Evolutionary conservation across 1,284 basidiomycete species (phyloP).

Genomic region (Pulveroboletus sp.): DNA sequence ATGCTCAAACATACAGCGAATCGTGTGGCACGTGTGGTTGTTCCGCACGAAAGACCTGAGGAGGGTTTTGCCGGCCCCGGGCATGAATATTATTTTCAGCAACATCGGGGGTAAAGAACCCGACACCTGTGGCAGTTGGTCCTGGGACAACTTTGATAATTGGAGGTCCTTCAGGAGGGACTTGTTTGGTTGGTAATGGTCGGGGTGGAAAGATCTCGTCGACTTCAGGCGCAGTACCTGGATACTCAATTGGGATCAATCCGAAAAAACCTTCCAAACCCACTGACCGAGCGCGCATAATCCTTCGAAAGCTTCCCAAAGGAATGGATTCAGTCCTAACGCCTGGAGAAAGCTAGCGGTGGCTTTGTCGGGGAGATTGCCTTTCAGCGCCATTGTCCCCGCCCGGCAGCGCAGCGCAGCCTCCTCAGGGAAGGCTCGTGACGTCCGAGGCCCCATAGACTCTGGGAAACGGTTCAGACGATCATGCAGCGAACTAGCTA

Average conservation of each 20-base stretch:
- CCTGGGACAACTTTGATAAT: constrained; percentile 40
- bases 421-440: constrained; percentile 61
- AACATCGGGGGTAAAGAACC: constrained; percentile 79
- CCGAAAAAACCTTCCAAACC: constrained; percentile 1
- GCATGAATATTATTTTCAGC: constrained; percentile 54
- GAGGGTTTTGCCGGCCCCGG: constrained; percentile 54
- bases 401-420: constrained; percentile 69
- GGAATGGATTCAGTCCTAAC: constrained; percentile 72
- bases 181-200: constrained; percentile 55
- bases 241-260: constrained; percentile 19
- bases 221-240: constrained; percentile 67
- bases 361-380: constrained; percentile 74
- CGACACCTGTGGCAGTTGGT: constrained; percentile 59
- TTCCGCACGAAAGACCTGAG: constrained; percentile 57
- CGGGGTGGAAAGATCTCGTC: constrained; percentile 72
- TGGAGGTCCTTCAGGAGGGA: constrained; percentile 50
- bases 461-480: constrained; percentile 39
- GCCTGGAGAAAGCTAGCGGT: constrained; percentile 72
- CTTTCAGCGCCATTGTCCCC: constrained; percentile 70
- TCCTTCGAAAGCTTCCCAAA: constrained; percentile 95
- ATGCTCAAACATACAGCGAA: constrained; percentile 52
- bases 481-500: constrained; percentile 9
- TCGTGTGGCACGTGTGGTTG: constrained; percentile 53
- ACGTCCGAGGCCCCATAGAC: constrained; percentile 50
- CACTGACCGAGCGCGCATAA: constrained; percentile 78